Evolutionary conservation across 116 monocot species (phyloP).

Genomic region (Cymodocea nodosa): DNA sequence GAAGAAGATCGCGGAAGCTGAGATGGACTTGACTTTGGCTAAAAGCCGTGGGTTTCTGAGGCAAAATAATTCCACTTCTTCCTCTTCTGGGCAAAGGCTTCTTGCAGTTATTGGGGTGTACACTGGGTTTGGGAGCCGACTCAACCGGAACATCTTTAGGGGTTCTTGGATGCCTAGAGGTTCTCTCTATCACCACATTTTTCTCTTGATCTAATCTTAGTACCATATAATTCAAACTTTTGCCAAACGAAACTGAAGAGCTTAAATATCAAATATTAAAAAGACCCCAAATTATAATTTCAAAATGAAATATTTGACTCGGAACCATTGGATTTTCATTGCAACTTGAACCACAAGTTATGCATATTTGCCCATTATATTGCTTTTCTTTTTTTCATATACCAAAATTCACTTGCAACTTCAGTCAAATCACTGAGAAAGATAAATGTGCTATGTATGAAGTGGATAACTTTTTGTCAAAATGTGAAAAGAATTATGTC

Average conservation of each 20-base stretch:
- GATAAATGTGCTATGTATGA: no score
- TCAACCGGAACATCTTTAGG: slow-evolving; percentile 68
- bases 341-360: no score
- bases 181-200: slow-evolving; percentile 7
- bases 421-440: no score
- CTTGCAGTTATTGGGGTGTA: slow-evolving; percentile 91
- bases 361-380: no score
- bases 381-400: no score
- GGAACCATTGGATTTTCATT: no score
- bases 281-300: no score
- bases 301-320: no score
- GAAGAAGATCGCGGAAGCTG: slow-evolving; percentile 78
- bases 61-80: slow-evolving; percentile 21
- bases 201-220: background rate
- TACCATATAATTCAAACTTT: background rate
- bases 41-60: slow-evolving; percentile 78
- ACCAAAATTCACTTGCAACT: no score
- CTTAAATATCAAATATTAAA: background rate
- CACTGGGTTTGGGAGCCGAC: slow-evolving; percentile 89
- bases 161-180: slow-evolving; percentile 97
- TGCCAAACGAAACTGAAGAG: background rate
- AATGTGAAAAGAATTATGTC: no score
- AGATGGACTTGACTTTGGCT: slow-evolving; percentile 87
- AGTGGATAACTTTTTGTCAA: no score
- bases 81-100: slow-evolving; percentile 34